Conservation (phyloP, 306 rosid genomes). For the Cucurbita maxima region DNA sequence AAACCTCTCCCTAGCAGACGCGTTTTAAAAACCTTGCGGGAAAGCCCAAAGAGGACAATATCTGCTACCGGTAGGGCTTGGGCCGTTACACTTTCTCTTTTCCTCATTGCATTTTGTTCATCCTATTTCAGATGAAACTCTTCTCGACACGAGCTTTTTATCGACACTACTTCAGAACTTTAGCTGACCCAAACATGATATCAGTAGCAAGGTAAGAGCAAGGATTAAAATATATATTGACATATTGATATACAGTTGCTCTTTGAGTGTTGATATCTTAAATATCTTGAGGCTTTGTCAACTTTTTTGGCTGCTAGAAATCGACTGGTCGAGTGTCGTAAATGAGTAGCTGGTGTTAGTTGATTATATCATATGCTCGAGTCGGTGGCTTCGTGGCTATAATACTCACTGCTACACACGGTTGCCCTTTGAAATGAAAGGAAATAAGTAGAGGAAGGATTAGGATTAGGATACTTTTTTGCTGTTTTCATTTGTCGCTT, state of each 20-base stretch:
- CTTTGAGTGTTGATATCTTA: background rate
- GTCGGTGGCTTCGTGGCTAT: background rate
- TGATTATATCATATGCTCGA: background rate
- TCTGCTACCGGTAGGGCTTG: too few species aligned
- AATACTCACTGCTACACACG: background rate
- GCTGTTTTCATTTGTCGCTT: background rate
- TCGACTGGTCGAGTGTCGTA: background rate
- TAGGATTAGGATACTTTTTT: background rate
- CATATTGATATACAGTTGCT: background rate
- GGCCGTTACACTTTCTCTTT: background rate
- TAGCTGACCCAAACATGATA: background rate
- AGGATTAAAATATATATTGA: too few species aligned
- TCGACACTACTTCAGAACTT: background rate
- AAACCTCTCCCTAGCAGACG: too few species aligned
- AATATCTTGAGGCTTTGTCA: background rate
- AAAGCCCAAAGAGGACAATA: too few species aligned
- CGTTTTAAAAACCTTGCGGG: too few species aligned
- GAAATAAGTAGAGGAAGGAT: background rate
- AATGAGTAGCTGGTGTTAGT: background rate
- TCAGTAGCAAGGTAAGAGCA: background rate
- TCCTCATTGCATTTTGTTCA: background rate
- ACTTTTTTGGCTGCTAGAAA: background rate
- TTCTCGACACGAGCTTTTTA: background rate
- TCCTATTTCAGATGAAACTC: background rate
- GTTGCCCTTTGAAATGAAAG: slow-evolving; percentile 5